These are phyloP conservation scores for Endogone sp. DNA, from an alignment of 192 early-diverging fungal genomes.

Conservation along the genomic window DNA sequence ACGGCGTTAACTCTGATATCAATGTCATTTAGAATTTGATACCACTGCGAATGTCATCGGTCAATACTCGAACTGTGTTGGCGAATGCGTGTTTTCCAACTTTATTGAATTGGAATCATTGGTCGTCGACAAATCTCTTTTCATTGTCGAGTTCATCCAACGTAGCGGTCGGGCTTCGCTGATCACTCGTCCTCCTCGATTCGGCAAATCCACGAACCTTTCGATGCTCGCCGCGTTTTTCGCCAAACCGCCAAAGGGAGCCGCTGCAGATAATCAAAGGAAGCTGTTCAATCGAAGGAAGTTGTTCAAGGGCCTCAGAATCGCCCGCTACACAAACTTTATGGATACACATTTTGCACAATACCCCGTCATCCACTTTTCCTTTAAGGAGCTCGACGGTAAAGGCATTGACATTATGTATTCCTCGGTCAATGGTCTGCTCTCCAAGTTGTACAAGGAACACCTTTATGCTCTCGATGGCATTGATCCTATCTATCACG, in stretches of 20 bases:
- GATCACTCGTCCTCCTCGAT: slow-evolving; percentile 15
- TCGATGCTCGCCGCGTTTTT: slow-evolving; percentile 16
- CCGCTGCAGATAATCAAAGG: background rate
- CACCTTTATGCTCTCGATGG: slow-evolving; percentile 1
- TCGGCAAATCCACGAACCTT: slow-evolving; percentile 16
- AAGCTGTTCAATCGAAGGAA: too few species aligned
- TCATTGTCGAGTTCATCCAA: slow-evolving; percentile 12
- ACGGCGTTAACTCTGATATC: too few species aligned
- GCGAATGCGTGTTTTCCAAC: too few species aligned
- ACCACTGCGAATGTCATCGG: too few species aligned
- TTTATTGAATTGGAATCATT: background rate
- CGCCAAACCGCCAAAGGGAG: background rate
- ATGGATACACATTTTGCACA: background rate
- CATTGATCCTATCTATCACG: background rate
- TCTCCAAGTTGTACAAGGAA: background rate
- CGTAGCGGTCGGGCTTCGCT: background rate
- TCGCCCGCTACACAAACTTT: slow-evolving; percentile 5
- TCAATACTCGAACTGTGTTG: too few species aligned
- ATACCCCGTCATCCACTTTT: slow-evolving; percentile 10
- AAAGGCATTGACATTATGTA: slow-evolving; percentile 1
- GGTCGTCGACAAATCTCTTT: slow-evolving; percentile 13
- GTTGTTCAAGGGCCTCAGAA: slow-evolving; percentile 6
- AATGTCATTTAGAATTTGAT: too few species aligned
- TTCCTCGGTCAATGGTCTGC: background rate
- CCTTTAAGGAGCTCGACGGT: slow-evolving; percentile 8